Evolutionary conservation across 768 basidiomycete species (phyloP), one percentile per base, ranked within the genome.

Genomic region (Pulveroboletus sp.): DNA sequence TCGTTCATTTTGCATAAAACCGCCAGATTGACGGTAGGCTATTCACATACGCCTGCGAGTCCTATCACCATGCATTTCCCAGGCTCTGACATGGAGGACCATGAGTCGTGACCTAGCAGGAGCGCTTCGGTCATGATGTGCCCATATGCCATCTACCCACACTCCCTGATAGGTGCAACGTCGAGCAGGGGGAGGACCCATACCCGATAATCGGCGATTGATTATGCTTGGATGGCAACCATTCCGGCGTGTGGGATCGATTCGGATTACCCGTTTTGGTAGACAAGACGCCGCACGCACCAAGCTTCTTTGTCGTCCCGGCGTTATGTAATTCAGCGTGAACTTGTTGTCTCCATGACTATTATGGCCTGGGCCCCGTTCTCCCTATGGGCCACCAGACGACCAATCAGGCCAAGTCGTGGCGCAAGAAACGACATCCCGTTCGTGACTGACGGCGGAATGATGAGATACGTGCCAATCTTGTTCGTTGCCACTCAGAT

Each of bases 401-500:
- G n/a, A 31, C 40, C 39, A n/a, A 48, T 31, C 19, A 23, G 21
- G n/a, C 24, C 33, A 8, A 25, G 31, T 32, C 41, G 36, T 25
- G 25, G 43, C 36, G 35, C 45, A 32, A 48, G 27, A 31, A 2
- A 25, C 31, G 14, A 29, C 27, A 29, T 29, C 2, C 27, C 27
- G 8, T 29, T 36, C 13, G 35, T 31, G 37, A 41, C 37, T 25
- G 40, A 45, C 42, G 33, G 27, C 48, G 39, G 43, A n/a, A 45
- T 43, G 46, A 49, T 56, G 42, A 40, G 33, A n/a, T 49, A 19
- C 31, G 24, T 43, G 19, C 10, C 46, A 14, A 24, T 59, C 43
- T 17, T 65, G 31, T 47, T 54, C 47, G 45, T 53, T 41, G 36
- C 51, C 41, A 45, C 39, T 29, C 47, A 49, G 31, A 31, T 54